Base-by-base conservation (phyloP, 2,329 filamentous ascomycete genomes). In the Colletotrichum melonis region DNA sequence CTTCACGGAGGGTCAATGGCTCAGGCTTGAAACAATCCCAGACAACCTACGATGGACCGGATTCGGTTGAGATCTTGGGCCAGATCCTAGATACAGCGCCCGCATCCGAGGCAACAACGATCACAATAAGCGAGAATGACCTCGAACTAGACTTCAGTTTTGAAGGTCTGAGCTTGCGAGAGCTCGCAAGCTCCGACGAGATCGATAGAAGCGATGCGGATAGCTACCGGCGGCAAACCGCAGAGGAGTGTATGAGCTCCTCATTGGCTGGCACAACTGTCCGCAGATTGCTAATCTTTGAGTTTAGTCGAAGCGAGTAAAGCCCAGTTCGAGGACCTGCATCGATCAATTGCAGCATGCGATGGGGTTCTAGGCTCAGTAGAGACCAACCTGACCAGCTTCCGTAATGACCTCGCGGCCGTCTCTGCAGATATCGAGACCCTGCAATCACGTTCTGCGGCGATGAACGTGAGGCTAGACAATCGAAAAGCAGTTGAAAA, bases 401-500 rank as follows among this genome's bases (percentile, higher is more conserved):
- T 99, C 80, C 95, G 97, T 80, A 94, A 95, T 73, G 97, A 99
- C 82, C 90, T 99, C 12, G 96, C 95, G 9, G 90, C 92, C 16
- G 97, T 99, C 14, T 98, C 97, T 1, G 93, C 95, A 7, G 97
- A 99, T 81, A 99, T 99, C 64, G 97, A 99, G 83, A 95, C 92
- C 2, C 85, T 99, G 54, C 97, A 99, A 84, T 92, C 93, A 64
- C 91, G 97, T 59, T 99, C 97, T 0, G 90, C 92, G 12, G 91
- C 93, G 8, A 84, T 99, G 72, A 98, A 95, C 77, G 91, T 94
- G 46, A 92, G 95, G 78, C 86, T 99, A 35, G 93, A 97, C 76
- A 98, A 98, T 79, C 90, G 97, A 46, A 95, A 93, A 80, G 92
- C 93, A 19, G 94, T 98, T 5, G 97, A 98, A 83, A 95, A 94